phyloP scores from a whole-genome alignment of 2,329 filamentous ascomycete genomes.

The Endocalyx cinctus region DNA sequence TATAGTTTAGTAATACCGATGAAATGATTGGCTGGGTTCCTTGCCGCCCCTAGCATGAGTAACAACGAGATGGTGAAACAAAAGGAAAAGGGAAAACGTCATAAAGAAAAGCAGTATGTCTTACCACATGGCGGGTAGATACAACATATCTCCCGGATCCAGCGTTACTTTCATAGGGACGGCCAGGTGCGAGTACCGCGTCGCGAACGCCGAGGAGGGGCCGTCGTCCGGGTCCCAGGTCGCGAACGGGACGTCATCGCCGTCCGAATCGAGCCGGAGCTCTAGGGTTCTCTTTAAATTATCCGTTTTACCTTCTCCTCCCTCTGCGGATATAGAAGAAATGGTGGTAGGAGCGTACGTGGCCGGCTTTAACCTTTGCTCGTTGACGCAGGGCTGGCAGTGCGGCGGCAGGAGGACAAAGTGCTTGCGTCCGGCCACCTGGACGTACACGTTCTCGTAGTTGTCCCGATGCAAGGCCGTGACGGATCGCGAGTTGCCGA shows the following conservation, averaged over 20 bases:
- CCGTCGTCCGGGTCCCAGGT: slow-evolving; percentile 72
- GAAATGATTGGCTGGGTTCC: too few species aligned
- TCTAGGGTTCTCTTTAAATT: slow-evolving; percentile 4
- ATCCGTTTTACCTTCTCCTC: slow-evolving; percentile 11
- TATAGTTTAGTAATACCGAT: too few species aligned
- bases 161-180: slow-evolving; percentile 63
- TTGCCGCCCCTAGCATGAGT: too few species aligned
- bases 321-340: too few species aligned
- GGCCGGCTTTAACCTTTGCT: slow-evolving; percentile 51
- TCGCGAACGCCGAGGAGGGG: slow-evolving; percentile 40
- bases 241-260: slow-evolving; percentile 56
- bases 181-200: slow-evolving; percentile 55
- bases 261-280: slow-evolving; percentile 31
- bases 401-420: slow-evolving; percentile 71
- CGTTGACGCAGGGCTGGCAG: slow-evolving; percentile 65
- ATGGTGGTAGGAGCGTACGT: slow-evolving; percentile 59
- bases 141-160: slow-evolving; percentile 72
- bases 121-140: slow-evolving; percentile 75
- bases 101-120: slow-evolving; percentile 13
- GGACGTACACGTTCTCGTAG: slow-evolving; percentile 82
- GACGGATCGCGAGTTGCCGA: slow-evolving; percentile 65
- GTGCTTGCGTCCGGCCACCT: slow-evolving; percentile 67
- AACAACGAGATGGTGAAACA: too few species aligned
- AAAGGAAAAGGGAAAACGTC: too few species aligned
- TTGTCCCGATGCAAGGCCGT: slow-evolving; percentile 78